phyloP scores from a whole-genome alignment of 331 rosid species.

The Quercus lobata region DNA sequence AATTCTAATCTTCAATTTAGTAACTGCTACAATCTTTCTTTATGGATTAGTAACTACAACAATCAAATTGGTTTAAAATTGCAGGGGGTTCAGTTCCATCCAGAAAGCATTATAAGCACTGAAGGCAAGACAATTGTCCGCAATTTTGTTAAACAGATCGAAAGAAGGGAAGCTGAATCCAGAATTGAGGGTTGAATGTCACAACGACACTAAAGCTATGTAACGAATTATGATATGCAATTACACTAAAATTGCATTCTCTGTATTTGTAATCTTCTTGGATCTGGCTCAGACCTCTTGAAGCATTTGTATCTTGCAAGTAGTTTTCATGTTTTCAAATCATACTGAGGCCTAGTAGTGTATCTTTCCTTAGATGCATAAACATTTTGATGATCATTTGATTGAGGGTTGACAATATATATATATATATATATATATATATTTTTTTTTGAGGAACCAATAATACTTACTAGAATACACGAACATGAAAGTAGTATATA shows the following conservation, averaged over 20 bases:
- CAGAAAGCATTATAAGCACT: conserved; percentile 43
- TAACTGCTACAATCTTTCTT: neutral
- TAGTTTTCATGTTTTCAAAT: too few relatives aligned
- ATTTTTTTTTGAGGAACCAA: too few relatives aligned
- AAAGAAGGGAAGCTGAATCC: conserved; percentile 31
- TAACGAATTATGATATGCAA: neutral
- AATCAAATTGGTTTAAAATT: conserved; percentile 5
- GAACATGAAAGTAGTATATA: too few relatives aligned
- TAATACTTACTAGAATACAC: too few relatives aligned
- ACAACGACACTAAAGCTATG: neutral
- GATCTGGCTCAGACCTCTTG: neutral
- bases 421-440: too few relatives aligned
- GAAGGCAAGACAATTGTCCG: conserved; percentile 43
- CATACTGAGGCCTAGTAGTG: too few relatives aligned
- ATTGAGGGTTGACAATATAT: too few relatives aligned
- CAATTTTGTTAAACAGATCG: conserved; percentile 37
- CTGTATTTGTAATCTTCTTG: neutral
- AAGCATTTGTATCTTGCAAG: neutral
- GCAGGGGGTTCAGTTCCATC: conserved; percentile 61
- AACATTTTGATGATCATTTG: too few relatives aligned
- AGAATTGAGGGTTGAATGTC: conserved; percentile 1
- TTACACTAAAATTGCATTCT: neutral
- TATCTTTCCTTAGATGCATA: too few relatives aligned
- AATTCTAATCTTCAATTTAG: neutral
- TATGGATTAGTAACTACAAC: neutral